A percentile compares a stretch with the other conserved stretches of the same genome.
Conservation (phyloP, 2,329 filamentous ascomycete species). For the Aspergillus tamarii region DNA sequence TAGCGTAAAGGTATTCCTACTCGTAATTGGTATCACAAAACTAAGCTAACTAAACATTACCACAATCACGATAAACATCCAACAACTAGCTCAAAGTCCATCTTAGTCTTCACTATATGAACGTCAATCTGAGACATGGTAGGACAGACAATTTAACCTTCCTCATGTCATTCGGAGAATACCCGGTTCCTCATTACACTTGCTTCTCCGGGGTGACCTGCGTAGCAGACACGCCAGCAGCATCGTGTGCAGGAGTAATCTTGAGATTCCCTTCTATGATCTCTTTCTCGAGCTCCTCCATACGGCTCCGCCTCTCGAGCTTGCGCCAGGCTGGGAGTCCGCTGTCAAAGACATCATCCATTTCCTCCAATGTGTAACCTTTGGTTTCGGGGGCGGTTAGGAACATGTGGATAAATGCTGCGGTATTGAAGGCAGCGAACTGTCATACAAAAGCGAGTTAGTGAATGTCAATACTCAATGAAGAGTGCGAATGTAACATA, state of each 20-base stretch:
- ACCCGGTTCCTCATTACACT: not conserved
- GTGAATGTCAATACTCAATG: not conserved
- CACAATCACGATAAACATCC: not conserved
- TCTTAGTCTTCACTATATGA: not conserved
- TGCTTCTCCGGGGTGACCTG: not conserved
- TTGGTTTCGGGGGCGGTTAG: constrained; percentile 23
- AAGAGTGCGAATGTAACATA: constrained; percentile 2
- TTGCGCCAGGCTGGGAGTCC: constrained; percentile 26
- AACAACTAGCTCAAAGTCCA: not conserved
- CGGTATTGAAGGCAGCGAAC: constrained; percentile 26
- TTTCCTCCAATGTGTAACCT: constrained; percentile 23
- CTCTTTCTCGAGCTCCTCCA: constrained; percentile 21
- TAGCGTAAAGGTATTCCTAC: no score
- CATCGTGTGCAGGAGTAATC: not conserved
- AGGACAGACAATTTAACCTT: not conserved
- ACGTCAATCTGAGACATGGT: not conserved
- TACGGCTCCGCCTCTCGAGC: constrained; percentile 17
- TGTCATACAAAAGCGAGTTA: not conserved
- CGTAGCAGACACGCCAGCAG: not conserved
- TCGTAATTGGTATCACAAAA: no score
- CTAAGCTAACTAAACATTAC: not conserved
- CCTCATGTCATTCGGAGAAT: no score
- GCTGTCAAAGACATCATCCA: constrained; percentile 35
- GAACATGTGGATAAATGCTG: constrained; percentile 25
- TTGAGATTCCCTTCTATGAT: constrained; percentile 24